Conservation (phyloP, 129 eudicot species). For the Logfia minima region DNA sequence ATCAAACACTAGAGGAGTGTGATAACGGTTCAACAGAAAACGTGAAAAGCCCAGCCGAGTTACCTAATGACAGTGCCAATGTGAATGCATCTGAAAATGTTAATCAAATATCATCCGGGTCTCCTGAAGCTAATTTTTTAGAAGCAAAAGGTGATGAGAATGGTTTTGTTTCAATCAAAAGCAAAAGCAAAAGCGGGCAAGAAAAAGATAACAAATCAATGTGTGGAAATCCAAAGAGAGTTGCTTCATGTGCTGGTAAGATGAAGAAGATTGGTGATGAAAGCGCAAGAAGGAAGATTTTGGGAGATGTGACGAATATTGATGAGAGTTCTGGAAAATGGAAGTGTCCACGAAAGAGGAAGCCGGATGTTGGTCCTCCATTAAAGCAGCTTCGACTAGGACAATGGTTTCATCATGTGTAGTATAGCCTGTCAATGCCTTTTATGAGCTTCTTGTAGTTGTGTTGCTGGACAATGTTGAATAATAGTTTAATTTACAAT, state of each 20-base stretch:
- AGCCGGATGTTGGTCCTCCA: slow-evolving; percentile 69
- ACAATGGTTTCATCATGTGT: slow-evolving; percentile 63
- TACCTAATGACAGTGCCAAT: neutral
- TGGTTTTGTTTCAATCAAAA: slow-evolving; percentile 51
- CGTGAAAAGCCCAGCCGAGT: neutral
- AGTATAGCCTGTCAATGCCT: neutral
- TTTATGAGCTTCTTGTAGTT: slow-evolving; percentile 6
- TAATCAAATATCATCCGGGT: neutral
- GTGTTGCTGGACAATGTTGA: neutral
- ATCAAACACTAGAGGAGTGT: neutral
- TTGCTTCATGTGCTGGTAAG: neutral
- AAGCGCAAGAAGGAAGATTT: slow-evolving; percentile 38
- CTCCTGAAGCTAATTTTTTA: neutral
- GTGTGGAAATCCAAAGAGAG: slow-evolving; percentile 10
- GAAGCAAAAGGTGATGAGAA: slow-evolving; percentile 12
- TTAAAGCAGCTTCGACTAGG: slow-evolving; percentile 80
- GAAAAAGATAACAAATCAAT: slow-evolving; percentile 27
- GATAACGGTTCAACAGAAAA: neutral
- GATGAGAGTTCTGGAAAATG: slow-evolving; percentile 68
- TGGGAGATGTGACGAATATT: slow-evolving; percentile 57
- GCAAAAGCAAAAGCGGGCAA: neutral
- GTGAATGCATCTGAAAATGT: neutral
- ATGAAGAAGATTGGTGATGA: slow-evolving; percentile 8
- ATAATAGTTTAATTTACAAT: neutral
- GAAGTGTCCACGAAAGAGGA: slow-evolving; percentile 73